Base-by-base conservation (phyloP, 208 protist species). In the Angomonas ambiguus region DNA sequence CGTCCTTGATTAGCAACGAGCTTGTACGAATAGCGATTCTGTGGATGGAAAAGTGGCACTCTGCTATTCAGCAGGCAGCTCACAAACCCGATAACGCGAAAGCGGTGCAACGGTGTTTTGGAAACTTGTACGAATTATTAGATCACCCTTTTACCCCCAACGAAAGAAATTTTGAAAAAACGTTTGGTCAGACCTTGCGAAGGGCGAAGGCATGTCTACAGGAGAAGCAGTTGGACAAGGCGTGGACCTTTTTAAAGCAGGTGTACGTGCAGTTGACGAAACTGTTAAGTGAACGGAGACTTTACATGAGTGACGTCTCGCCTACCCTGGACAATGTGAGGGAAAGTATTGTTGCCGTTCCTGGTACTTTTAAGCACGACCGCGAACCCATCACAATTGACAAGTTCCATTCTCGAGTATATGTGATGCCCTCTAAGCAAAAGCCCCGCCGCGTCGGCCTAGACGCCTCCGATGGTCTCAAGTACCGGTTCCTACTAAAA, bases 381-480 rank as follows among this genome's bases (percentile, higher is more conserved):
- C 87, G 95, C 30, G 72, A 75, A 24, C 79, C 98, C 24, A 92
- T 99, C 53, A 85, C 84, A 31, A 99, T 99, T 72, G 75, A 82
- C 30, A 81, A 80, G 31, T 99, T 99, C 76, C 81, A 83, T 62
- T 74, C 87, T 11, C 72, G 76, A 22, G 91, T 99, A 4, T 90
- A 80, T 41, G 97, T 99, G 5, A 99, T 99, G 80, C 80, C 92
- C 28, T 99, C 97, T 0, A 99, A 99, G 88, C 98, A 99, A 85
- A 87, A 98, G 63, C 99, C 99, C n/a, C 78, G 98, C 35, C 97
- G 98, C 73, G 80, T 99, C 31, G 97, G 91, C 27, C 87, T 99
- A 2, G 83, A 96, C 69, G 98, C 97, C 20, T 95, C 79, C 5
- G 94, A 99, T 83, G 98, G 98, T 5, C 49, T 82, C 2, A 87